These are phyloP conservation scores for Pseudozyma sp. DNA, from an alignment of 1,284 basidiomycete species.

Conservation along the genomic window DNA sequence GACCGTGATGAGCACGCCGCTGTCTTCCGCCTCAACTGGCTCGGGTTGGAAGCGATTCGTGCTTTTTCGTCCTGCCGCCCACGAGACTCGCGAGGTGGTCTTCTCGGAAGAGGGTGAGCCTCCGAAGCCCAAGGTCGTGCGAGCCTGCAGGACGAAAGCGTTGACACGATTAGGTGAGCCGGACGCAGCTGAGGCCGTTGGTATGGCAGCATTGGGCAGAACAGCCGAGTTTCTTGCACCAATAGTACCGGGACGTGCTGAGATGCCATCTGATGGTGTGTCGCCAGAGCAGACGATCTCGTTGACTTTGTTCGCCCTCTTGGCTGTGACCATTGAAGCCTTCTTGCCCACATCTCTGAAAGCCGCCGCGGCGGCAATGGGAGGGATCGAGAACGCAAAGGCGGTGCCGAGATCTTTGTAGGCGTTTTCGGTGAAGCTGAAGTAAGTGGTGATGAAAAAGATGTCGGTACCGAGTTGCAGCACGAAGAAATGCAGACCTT, in stretches of 20 bases:
- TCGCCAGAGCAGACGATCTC: slow-evolving; percentile 38
- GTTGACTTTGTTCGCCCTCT: slow-evolving; percentile 21
- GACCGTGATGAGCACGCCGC: slow-evolving; percentile 36
- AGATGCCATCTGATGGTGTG: slow-evolving; percentile 20
- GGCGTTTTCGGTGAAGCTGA: slow-evolving; percentile 8
- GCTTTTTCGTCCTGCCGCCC: slow-evolving; percentile 1
- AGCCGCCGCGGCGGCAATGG: slow-evolving; percentile 34
- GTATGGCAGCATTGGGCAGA: background rate
- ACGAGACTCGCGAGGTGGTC: slow-evolving; percentile 18
- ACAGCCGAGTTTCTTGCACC: background rate
- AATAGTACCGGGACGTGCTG: background rate
- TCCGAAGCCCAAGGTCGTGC: background rate
- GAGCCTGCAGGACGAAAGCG: slow-evolving; percentile 25
- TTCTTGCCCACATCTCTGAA: slow-evolving; percentile 49
- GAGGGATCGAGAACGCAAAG: slow-evolving; percentile 30
- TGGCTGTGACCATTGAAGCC: slow-evolving; percentile 16
- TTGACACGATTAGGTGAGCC: slow-evolving; percentile 9
- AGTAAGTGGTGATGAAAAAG: slow-evolving; percentile 41
- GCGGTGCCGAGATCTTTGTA: slow-evolving; percentile 40
- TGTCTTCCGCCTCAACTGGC: slow-evolving; percentile 7
- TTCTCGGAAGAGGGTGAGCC: slow-evolving; percentile 2
- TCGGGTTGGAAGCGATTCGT: slow-evolving; percentile 9
- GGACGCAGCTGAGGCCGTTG: background rate
- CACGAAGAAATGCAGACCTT: slow-evolving; percentile 45
- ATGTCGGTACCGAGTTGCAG: slow-evolving; percentile 35